Evolutionary conservation across 345 rosid genomes (phyloP).

Genomic region (Excoecaria agallocha): DNA sequence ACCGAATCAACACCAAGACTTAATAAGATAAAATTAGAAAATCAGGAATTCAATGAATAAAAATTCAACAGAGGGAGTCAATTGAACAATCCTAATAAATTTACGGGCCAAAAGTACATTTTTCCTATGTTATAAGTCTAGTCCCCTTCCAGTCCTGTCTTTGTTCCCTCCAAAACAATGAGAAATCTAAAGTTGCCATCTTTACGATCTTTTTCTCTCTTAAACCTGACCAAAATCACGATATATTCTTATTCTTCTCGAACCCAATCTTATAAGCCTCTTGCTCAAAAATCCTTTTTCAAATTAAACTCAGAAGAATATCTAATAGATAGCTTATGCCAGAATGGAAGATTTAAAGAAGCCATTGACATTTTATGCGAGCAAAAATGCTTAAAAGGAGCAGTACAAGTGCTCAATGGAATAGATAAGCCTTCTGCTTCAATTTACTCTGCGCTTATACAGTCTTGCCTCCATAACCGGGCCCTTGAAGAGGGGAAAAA

Average conservation of each 20-base stretch:
- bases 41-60: too few relatives aligned
- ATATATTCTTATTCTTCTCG: slow-evolving; percentile 34
- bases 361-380: slow-evolving; percentile 61
- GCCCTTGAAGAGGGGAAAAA: slow-evolving; percentile 51
- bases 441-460: slow-evolving; percentile 64
- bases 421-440: slow-evolving; percentile 53
- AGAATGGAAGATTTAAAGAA: slow-evolving; percentile 44
- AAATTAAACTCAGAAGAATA: slow-evolving; percentile 29
- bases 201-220: slow-evolving; percentile 5
- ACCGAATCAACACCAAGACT: too few relatives aligned
- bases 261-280: slow-evolving; percentile 10
- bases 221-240: slow-evolving; percentile 16
- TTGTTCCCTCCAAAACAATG: slow-evolving; percentile 24
- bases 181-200: slow-evolving; percentile 4
- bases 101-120: too few relatives aligned
- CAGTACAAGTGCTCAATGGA: slow-evolving; percentile 50
- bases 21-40: too few relatives aligned
- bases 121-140: too few relatives aligned
- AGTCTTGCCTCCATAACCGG: slow-evolving; percentile 43
- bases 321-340: slow-evolving; percentile 44
- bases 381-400: slow-evolving; percentile 51
- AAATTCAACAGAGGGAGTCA: too few relatives aligned
- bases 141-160: background rate
- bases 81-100: too few relatives aligned
- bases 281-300: slow-evolving; percentile 40